Conservation (phyloP, 2,329 filamentous ascomycete genomes). For the Paraconiothyrium sp. region DNA sequence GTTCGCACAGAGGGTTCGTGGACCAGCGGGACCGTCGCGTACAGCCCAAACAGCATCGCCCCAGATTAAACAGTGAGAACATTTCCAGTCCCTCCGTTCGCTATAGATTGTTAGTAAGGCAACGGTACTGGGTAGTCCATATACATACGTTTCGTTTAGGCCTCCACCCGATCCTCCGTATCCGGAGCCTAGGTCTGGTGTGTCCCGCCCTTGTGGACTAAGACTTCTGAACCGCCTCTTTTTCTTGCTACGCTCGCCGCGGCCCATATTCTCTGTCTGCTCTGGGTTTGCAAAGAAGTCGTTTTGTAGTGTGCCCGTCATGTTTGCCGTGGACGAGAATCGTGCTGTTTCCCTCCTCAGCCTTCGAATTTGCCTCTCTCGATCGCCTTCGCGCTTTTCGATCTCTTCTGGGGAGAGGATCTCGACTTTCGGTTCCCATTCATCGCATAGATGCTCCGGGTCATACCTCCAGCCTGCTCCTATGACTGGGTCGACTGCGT, state of each 20-base stretch:
- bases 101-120: conserved; percentile 45
- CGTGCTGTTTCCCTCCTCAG: conserved; percentile 89
- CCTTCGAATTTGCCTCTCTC: conserved; percentile 88
- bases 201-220: conserved; percentile 83
- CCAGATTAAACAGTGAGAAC: conserved; percentile 86
- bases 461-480: conserved; percentile 97
- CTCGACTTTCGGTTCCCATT: conserved; percentile 63
- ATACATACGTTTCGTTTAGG: conserved; percentile 54
- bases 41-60: conserved; percentile 95
- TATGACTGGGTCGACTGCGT: conserved; percentile 76
- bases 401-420: conserved; percentile 92
- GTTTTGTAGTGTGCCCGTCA: conserved; percentile 73
- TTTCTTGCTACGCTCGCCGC: conserved; percentile 93
- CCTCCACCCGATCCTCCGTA: conserved; percentile 74
- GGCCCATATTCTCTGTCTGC: conserved; percentile 79
- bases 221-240: conserved; percentile 91
- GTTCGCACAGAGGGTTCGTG: conserved; percentile 89
- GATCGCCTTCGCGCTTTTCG: conserved; percentile 93
- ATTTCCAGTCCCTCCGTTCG: conserved; percentile 87
- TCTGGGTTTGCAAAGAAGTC: conserved; percentile 69
- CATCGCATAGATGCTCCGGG: conserved; percentile 78
- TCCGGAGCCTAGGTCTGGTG: conserved; percentile 76
- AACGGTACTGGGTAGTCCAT: background rate
- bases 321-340: conserved; percentile 86
- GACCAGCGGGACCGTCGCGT: conserved; percentile 85